Evolutionary conservation across 768 basidiomycete species (phyloP).

Genomic region (Coprinopsis strossmayeri): DNA sequence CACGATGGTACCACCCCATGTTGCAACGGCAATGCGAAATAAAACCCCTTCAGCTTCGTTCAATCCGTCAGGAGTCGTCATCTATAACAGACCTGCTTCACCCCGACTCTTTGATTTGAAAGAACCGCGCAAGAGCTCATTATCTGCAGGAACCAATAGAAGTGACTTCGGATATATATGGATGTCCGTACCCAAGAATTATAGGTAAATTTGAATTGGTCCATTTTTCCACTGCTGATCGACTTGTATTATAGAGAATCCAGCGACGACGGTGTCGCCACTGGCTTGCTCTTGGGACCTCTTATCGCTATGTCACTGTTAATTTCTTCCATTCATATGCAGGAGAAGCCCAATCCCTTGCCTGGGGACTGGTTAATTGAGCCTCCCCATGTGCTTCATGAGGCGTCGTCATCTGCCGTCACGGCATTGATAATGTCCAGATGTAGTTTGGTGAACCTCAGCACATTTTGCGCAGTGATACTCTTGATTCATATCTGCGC

Average conservation of each 20-base stretch:
- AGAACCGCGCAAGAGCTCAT: constrained; percentile 34
- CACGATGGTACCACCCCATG: constrained; percentile 27
- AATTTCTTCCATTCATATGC: constrained; percentile 38
- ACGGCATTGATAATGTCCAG: constrained; percentile 62
- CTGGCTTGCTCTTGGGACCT: constrained; percentile 79
- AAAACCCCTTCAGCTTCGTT: constrained; percentile 3
- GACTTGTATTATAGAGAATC: constrained; percentile 48
- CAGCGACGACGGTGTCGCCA: constrained; percentile 79
- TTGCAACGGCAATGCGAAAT: constrained; percentile 11
- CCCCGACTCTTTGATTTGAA: constrained; percentile 37
- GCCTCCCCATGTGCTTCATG: constrained; percentile 46
- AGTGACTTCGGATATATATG: constrained; percentile 67
- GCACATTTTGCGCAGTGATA: constrained; percentile 75
- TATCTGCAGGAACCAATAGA: constrained; percentile 27
- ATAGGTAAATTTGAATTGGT: constrained; percentile 43
- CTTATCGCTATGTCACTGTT: constrained; percentile 69
- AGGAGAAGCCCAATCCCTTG: constrained; percentile 27
- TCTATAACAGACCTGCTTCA: constrained; percentile 28
- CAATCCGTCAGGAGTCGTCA: constrained; percentile 7
- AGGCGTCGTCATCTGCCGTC: constrained; percentile 34
- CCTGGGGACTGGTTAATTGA: constrained; percentile 78
- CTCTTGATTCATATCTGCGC: constrained; percentile 74
- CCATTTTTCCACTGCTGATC: neutral
- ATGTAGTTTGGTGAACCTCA: constrained; percentile 69
- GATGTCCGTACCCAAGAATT: constrained; percentile 91